Percentiles rank a stretch among this genome's conserved stretches.
Conservation (phyloP, 768 basidiomycete genomes). For the Hortiboletus campestris region DNA sequence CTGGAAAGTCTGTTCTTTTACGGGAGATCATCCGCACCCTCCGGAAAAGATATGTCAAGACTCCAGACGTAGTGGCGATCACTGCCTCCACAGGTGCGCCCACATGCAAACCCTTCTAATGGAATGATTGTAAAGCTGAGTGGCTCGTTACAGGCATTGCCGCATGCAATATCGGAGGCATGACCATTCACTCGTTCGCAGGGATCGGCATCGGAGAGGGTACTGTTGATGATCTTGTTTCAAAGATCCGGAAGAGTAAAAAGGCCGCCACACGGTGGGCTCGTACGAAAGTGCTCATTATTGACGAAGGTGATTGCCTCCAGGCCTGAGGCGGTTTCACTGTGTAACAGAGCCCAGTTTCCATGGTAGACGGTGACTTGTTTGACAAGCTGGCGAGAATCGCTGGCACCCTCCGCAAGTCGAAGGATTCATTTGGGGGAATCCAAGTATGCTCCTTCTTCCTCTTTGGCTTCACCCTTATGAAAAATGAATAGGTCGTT, state of each 20-base stretch:
- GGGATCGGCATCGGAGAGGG: constrained; percentile 87
- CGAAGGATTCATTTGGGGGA: constrained; percentile 80
- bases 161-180: constrained; percentile 95
- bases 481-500: constrained; percentile 53
- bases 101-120: background rate
- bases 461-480: background rate
- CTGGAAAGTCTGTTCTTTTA: constrained; percentile 93
- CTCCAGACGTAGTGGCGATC: constrained; percentile 78
- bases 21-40: constrained; percentile 85
- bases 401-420: constrained; percentile 61
- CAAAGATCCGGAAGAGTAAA: constrained; percentile 75
- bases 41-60: constrained; percentile 49
- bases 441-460: constrained; percentile 62
- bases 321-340: background rate
- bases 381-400: constrained; percentile 88
- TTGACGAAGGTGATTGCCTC: constrained; percentile 64
- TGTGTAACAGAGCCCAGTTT: constrained; percentile 53
- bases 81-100: constrained; percentile 87
- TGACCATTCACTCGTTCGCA: constrained; percentile 94
- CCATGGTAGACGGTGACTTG: constrained; percentile 92
- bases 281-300: constrained; percentile 79
- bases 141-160: constrained; percentile 64
- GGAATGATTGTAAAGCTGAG: background rate
- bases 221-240: constrained; percentile 54
- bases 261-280: constrained; percentile 81